Percentiles rank a stretch among this genome's conserved stretches.
Evolutionary conservation across 176 grass and related monocot species (phyloP).

Genomic region (Raddia distichophylla): DNA sequence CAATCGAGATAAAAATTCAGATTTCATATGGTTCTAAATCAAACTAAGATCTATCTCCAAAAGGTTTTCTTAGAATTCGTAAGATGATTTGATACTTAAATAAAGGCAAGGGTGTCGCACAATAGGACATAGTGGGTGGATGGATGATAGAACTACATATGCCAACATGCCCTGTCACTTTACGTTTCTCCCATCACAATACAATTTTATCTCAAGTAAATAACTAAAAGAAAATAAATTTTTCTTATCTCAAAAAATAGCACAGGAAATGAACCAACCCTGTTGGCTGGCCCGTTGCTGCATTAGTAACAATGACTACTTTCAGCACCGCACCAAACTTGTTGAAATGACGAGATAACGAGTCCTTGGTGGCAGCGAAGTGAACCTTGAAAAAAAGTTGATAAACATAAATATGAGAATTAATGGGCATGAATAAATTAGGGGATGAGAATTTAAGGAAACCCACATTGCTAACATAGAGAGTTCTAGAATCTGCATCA

Average conservation of each 20-base stretch:
- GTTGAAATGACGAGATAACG: conserved; percentile 93
- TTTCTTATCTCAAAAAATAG: background rate
- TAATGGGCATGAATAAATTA: background rate
- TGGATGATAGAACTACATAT: conserved; percentile 2
- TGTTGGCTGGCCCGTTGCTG: conserved; percentile 86
- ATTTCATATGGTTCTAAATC: conserved; percentile 1
- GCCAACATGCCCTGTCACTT: conserved; percentile 26
- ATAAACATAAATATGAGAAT: conserved; percentile 40
- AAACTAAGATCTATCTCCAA: background rate
- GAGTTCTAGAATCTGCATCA: conserved; percentile 82
- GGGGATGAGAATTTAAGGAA: conserved; percentile 34
- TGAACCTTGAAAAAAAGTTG: conserved; percentile 74
- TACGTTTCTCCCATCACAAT: background rate
- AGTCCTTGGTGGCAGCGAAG: conserved; percentile 93
- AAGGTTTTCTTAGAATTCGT: background rate
- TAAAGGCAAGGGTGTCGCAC: background rate
- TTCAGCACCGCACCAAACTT: conserved; percentile 93
- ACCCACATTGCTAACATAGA: conserved; percentile 90
- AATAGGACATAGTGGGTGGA: background rate
- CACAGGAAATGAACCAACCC: conserved; percentile 59
- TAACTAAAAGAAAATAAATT: conserved; percentile 7
- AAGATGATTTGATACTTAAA: conserved; percentile 2
- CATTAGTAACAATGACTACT: conserved; percentile 89
- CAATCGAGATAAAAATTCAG: background rate
- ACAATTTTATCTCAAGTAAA: background rate